These are phyloP conservation scores for Spergularia bocconei DNA, from an alignment of 148 eudicot genomes.

Conservation along the genomic window DNA sequence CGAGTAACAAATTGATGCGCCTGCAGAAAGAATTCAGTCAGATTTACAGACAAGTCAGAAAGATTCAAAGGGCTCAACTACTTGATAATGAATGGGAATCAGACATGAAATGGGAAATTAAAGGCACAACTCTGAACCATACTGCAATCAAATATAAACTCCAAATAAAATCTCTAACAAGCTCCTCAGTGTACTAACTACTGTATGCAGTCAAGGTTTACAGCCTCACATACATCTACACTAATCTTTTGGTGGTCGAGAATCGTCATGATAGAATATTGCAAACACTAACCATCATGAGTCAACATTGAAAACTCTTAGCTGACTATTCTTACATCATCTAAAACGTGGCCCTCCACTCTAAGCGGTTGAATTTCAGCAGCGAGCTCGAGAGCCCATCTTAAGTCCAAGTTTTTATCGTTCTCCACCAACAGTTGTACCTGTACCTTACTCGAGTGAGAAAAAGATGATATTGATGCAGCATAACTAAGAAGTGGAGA, in stretches of 20 bases:
- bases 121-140: not conserved
- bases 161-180: not conserved
- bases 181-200: not conserved
- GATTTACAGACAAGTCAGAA: not conserved
- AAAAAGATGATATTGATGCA: conserved; percentile 20
- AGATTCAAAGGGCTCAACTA: not conserved
- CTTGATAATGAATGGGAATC: not conserved
- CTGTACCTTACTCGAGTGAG: conserved; percentile 30
- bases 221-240: not conserved
- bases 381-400: conserved; percentile 72
- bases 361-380: conserved; percentile 81
- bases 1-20: conserved; percentile 90
- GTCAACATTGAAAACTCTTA: not conserved
- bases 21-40: conserved; percentile 36
- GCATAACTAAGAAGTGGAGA: conserved; percentile 5
- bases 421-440: conserved; percentile 92
- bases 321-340: conserved; percentile 55
- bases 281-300: conserved; percentile 4
- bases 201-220: not conserved
- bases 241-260: not conserved
- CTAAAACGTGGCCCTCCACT: conserved; percentile 52
- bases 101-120: not conserved
- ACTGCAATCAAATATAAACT: not conserved
- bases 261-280: not conserved
- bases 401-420: conserved; percentile 62